phyloP scores from a whole-genome alignment of 1,284 basidiomycete species.

The Trichosporon ovoides region DNA sequence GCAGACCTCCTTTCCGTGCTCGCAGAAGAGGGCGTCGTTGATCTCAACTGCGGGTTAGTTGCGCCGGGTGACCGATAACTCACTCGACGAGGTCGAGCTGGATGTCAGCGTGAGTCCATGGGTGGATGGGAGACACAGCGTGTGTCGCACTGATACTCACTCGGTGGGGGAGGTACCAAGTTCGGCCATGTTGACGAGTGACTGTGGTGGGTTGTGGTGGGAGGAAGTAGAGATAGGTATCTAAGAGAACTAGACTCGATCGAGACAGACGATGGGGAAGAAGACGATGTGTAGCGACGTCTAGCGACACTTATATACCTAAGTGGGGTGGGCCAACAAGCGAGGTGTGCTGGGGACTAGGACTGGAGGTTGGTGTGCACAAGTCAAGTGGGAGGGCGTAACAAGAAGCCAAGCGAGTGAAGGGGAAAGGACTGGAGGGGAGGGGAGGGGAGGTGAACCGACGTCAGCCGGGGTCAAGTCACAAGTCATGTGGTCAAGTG shows the following conservation, averaged over 20 bases:
- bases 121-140: too few relatives aligned
- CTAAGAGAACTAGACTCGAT: too few relatives aligned
- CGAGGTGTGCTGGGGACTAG: neutral
- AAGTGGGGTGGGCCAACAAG: conserved; percentile 4
- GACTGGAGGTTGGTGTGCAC: neutral
- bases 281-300: neutral
- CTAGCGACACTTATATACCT: neutral
- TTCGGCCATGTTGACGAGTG: conserved; percentile 26
- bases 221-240: too few relatives aligned
- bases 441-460: neutral
- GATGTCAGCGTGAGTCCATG: conserved; percentile 9
- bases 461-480: conserved; percentile 6
- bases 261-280: neutral
- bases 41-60: conserved; percentile 41
- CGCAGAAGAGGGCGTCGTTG: conserved; percentile 50
- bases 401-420: too few relatives aligned
- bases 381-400: conserved; percentile 1
- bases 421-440: too few relatives aligned
- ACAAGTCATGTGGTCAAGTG: neutral
- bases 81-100: conserved; percentile 25
- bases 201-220: too few relatives aligned
- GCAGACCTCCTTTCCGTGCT: conserved; percentile 49
- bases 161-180: conserved; percentile 42
- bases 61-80: neutral
- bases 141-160: conserved; percentile 30